Evolutionary conservation across 306 rosid species (phyloP).

Genomic region (Castanopsis chinensis): DNA sequence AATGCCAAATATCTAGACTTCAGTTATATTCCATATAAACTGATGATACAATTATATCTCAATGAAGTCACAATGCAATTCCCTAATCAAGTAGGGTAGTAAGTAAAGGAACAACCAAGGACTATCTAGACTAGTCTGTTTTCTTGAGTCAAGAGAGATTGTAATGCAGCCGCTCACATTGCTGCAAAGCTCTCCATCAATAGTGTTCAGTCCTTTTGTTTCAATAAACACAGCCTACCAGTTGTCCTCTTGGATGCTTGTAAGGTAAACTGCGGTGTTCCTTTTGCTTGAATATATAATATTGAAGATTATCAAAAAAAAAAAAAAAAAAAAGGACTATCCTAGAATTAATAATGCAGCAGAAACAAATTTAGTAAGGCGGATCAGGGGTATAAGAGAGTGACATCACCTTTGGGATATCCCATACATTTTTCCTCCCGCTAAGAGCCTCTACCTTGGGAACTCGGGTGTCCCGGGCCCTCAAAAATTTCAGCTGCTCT

Average conservation of each 20-base stretch:
- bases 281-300: too few species aligned
- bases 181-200: too few species aligned
- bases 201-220: too few species aligned
- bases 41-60: not conserved
- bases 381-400: not conserved
- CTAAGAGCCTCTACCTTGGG: slow-evolving; percentile 65
- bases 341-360: not conserved
- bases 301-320: too few species aligned
- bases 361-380: not conserved
- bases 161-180: too few species aligned
- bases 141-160: too few species aligned
- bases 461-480: slow-evolving; percentile 60
- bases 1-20: not conserved
- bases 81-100: not conserved
- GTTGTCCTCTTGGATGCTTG: too few species aligned
- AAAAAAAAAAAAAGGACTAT: not conserved
- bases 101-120: not conserved
- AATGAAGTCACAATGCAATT: not conserved
- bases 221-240: too few species aligned
- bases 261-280: too few species aligned
- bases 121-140: too few species aligned
- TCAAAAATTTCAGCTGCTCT: slow-evolving; percentile 65
- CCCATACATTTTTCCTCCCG: slow-evolving; percentile 74
- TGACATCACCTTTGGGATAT: slow-evolving; percentile 74
- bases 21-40: slow-evolving; percentile 9